A percentile compares a stretch with the other conserved stretches of the same genome.
Conservation (phyloP, 2,329 filamentous ascomycete species). For the Cladosporium velox region DNA sequence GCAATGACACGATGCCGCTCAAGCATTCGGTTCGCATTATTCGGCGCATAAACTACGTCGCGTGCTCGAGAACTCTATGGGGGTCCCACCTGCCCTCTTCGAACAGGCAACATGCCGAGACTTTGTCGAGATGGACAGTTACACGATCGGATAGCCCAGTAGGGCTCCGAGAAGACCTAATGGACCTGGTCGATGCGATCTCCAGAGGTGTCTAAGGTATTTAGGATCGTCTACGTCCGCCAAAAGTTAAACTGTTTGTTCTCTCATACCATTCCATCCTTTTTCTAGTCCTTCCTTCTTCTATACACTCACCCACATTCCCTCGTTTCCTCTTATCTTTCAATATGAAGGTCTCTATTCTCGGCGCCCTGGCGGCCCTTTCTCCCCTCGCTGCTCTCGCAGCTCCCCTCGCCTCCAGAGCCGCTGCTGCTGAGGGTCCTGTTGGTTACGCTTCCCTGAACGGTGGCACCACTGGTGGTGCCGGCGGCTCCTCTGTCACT, state of each 20-base stretch:
- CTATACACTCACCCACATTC: not conserved
- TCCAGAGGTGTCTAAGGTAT: not conserved
- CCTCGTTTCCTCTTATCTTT: not conserved
- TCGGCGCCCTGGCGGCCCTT: conserved; percentile 32
- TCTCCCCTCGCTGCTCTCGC: conserved; percentile 27
- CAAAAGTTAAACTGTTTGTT: not conserved
- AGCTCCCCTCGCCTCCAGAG: conserved; percentile 23
- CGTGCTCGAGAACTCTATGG: not conserved
- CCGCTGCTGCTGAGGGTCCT: conserved; percentile 3
- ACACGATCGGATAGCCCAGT: not conserved
- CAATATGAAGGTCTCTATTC: conserved; percentile 13
- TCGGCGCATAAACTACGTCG: conserved; percentile 2
- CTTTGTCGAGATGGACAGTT: conserved; percentile 8
- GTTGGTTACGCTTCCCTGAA: conserved; percentile 24
- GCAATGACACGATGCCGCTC: not conserved
- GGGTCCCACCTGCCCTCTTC: not conserved
- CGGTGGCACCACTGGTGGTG: conserved; percentile 48
- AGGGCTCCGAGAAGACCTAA: conserved; percentile 1
- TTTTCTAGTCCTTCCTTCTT: not conserved
- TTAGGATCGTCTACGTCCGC: conserved; percentile 2
- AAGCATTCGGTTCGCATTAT: not conserved
- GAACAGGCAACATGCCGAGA: conserved; percentile 9
- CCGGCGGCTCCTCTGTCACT: conserved; percentile 48
- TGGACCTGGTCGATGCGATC: conserved; percentile 6
- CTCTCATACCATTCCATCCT: not conserved